Base-by-base conservation (phyloP, 2,329 filamentous ascomycete genomes). In the Hirsutella thompsonii region DNA sequence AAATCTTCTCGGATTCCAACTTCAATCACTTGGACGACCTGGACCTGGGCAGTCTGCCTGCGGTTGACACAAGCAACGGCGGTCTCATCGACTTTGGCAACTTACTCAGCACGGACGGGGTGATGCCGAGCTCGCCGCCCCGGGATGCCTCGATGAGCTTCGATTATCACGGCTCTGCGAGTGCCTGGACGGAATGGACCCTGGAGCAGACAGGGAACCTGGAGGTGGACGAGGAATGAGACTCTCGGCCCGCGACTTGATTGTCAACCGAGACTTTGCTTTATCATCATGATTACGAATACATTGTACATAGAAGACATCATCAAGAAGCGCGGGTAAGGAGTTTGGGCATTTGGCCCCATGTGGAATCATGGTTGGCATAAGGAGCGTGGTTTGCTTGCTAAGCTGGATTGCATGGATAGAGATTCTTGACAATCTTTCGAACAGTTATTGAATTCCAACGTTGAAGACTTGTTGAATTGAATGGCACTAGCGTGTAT, bases 1-100 rank as follows among this genome's bases (percentile, higher is more conserved):
- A 81, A 49, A 65, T 85, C 45, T 64, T 84, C 18, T 78, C 72
- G 8, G 74, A 80, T 45, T 64, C 63, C 9, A 64, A 68, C 35
- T 68, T 73, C 49, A 50, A 61, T 5, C 9, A 38, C 53, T 29
- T 63, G 56, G 43, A 64, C 20, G 64, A 70, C 33, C 49, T 73
- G 10, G 68, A 72, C 42, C 53, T 72, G 21, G 55, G 53, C 39
- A 57, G 46, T 42, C 46, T 70, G 26, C 61, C 61, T 4, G 49
- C 58, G n/a, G 49, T 67, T 2, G 62, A 63, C 41, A 59, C 54
- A 4, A 47, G 55, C 10, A 49, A 45, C 9, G 32, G 32, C n/a
- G 32, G 14, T 36, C 37, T 63, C 23, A 45, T 71, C 20, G 70
- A 75, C 47, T 72, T 74, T 53, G 60, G 60, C 30, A 63, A 58